Evolutionary conservation across 2,329 filamentous ascomycete genomes (phyloP).

Genomic region (Cladosporium cucumerinum): DNA sequence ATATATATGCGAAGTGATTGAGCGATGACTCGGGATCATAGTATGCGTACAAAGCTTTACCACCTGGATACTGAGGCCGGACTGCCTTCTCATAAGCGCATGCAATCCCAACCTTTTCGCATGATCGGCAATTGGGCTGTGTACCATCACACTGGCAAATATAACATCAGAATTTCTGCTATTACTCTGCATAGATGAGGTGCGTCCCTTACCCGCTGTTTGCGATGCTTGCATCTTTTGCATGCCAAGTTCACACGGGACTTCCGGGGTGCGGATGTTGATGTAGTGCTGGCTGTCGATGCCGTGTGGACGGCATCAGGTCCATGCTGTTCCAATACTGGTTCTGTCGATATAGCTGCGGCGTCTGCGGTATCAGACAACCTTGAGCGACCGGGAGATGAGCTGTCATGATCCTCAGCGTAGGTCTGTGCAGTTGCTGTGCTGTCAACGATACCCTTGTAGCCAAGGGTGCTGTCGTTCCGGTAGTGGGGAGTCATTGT

Average conservation of each 20-base stretch:
- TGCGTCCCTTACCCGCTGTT: constrained; percentile 9
- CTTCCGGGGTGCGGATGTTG: constrained; percentile 5
- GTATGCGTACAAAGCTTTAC: constrained; percentile 8
- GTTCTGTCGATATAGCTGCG: neutral
- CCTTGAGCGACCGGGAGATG: neutral
- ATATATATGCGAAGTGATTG: neutral
- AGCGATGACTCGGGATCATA: neutral
- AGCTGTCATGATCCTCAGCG: neutral
- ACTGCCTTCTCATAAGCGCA: constrained; percentile 14
- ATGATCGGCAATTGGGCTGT: constrained; percentile 12
- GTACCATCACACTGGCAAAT: constrained; percentile 12
- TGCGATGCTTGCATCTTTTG: constrained; percentile 14
- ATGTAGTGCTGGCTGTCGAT: neutral
- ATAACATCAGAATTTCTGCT: neutral
- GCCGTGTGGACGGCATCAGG: neutral
- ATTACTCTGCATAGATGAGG: neutral
- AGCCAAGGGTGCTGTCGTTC: constrained; percentile 5
- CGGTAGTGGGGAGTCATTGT: constrained; percentile 7
- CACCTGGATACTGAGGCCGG: constrained; percentile 14
- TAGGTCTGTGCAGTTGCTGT: neutral
- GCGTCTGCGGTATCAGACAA: neutral
- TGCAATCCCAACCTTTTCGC: constrained; percentile 3
- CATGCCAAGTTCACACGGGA: constrained; percentile 13
- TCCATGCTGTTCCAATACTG: neutral
- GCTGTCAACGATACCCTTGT: neutral